Evolutionary conservation across 345 rosid species (phyloP).

Genomic region (Nephelium lappaceum): DNA sequence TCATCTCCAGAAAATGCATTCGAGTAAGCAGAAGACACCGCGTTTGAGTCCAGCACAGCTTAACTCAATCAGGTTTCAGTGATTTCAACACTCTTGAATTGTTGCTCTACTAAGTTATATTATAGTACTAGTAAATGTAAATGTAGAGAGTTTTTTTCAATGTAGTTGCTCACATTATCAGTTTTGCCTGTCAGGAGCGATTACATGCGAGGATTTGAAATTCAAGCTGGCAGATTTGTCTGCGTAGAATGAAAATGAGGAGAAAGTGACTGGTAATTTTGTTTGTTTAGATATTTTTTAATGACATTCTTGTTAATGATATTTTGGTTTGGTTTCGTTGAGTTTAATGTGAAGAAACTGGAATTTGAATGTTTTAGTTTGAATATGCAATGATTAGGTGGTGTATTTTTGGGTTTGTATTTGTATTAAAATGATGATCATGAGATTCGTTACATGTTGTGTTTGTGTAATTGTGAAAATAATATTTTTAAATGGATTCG

Average conservation of each 20-base stretch:
- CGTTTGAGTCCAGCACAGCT: neutral
- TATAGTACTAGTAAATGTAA: neutral
- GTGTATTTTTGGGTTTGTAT: no score
- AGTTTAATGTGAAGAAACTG: neutral
- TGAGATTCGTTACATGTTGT: no score
- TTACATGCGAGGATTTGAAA: neutral
- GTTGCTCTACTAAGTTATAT: neutral
- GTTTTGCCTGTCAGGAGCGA: neutral
- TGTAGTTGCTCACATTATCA: neutral
- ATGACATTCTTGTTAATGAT: neutral
- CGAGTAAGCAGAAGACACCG: neutral
- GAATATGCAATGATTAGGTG: neutral
- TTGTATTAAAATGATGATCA: neutral
- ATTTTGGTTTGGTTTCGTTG: neutral
- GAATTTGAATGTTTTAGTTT: neutral
- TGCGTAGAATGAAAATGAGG: constrained; percentile 6
- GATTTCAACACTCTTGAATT: neutral
- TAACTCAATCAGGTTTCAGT: constrained; percentile 6
- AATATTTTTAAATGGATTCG: neutral
- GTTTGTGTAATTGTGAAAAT: no score
- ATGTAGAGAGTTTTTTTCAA: neutral
- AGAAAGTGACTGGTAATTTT: constrained; percentile 23
- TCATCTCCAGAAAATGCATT: constrained; percentile 20
- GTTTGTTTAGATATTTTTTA: neutral
- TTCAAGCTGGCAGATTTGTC: neutral